Evolutionary conservation across 1,139 yeast species (phyloP), one percentile per base, ranked within the genome.

Genomic region (Tardiomyces blankii): DNA sequence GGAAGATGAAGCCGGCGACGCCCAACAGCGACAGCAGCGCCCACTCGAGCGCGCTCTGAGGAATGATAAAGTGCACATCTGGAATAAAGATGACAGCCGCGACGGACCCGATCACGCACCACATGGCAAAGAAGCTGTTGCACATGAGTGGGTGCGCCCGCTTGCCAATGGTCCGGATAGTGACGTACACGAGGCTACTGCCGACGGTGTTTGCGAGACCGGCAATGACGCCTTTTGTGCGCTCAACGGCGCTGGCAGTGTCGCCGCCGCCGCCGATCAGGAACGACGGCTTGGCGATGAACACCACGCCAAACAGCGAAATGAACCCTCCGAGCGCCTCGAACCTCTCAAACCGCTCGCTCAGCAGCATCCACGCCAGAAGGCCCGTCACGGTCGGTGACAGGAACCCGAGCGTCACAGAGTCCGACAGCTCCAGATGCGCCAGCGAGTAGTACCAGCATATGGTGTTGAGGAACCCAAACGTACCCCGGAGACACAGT

Each of bases 261-360:
- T 35, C 41, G 2, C 18, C 30, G 5, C 38, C 45, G 8, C 33
- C 27, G 7, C 53, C 49, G 27, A 84, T 78, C 32, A 86, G 54
- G 52, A 82, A 82, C n/a, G 75, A 66, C 0, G 96, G 96, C 57
- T 87, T 77, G 1, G 95, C 91, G 54, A 88, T 84, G 23, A 87
- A 64, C 1, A 87, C 53, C 1, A 88, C 96, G 1, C 96, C 96
- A 1, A 70, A 58, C 19, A 88, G 68, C 0, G 95, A 84, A 2
- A 80, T 62, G 0, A 80, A 14, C 1, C 89, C 83, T 38, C 94
- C 88, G 1, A 72, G 57, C 0, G 79, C 84, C 63, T 88, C 95
- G 13, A 79, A 58, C 21, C 72, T 53, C 3, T 84, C 76, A 62
- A 84, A 82, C n/a, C 73, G 65, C 58, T 88, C 96, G 38, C 75